Evolutionary conservation across 768 basidiomycete species (phyloP), one percentile per base, ranked within the genome.

Genomic region (Suillus decipiens): DNA sequence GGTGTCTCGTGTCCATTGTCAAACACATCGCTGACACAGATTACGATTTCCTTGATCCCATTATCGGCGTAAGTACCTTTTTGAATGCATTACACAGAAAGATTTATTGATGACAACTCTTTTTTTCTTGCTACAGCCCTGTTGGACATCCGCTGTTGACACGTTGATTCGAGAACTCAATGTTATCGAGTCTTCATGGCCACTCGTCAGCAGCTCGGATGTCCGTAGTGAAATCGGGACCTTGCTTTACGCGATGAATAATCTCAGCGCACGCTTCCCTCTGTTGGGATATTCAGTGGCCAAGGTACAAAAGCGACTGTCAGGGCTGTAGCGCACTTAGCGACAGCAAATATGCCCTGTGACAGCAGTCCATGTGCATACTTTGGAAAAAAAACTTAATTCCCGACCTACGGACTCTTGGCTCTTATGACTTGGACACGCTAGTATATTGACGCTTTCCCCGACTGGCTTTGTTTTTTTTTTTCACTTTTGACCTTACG

Each of bases 21-120:
- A 87, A 86, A 68, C 83, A 85, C 64, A 79, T 91, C 61, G 73
- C 80, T 31, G 88, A 90, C 31, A 73, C 81, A 67, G 89, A 92
- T 68, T 88, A 84, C 65, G 81, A 83, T 43, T 88, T 85, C 73
- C 80, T 92, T n/a, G 90, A 93, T 76, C 90, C 90, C 31, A 84
- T 92, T 66, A 80, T 92, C 65, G 89, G 87, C 59, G 90, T 92
- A 78, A 66, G 89, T 76, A 56, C 43, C 43, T 51, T 14, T 59
- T 64, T 48, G 50, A 42, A 28, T 22, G 2, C 11, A 1, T 11
- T 28, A 2, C 3, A 24, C 39, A 57, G 24, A 41, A 41, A 11
- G 24, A 41, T 41, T 11, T 2, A 41, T 11, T 57, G 7, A 57
- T 41, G 36, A 24, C 65, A 37, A 51, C 60, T 14, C n/a, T n/a